Percentiles rank a stretch among this genome's conserved stretches.
phyloP scores from a whole-genome alignment of 768 basidiomycete genomes.

The Russula compacta region DNA sequence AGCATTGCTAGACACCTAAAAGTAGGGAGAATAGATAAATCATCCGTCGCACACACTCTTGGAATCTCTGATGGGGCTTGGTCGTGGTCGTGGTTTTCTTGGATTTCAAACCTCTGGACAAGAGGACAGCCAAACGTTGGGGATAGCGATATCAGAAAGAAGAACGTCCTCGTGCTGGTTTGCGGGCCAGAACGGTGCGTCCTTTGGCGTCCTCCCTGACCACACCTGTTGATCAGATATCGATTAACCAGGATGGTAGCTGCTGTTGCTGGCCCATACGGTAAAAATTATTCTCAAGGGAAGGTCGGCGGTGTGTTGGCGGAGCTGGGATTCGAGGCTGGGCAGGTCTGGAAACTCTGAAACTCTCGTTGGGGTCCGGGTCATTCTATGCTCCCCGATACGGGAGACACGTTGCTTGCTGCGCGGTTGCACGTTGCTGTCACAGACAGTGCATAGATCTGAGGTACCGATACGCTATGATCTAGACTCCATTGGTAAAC shows the following conservation, averaged over 20 bases:
- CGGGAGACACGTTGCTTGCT: not conserved
- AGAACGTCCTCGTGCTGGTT: constrained; percentile 54
- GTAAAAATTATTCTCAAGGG: constrained; percentile 69
- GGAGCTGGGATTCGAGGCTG: constrained; percentile 50
- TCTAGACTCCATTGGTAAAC: too few relatives aligned
- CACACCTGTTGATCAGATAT: not conserved
- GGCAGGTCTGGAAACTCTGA: constrained; percentile 64
- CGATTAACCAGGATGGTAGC: constrained; percentile 52
- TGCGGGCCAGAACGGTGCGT: constrained; percentile 81
- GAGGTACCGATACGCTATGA: too few relatives aligned
- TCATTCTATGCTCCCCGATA: not conserved
- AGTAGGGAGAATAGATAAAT: constrained; percentile 47
- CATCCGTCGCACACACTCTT: constrained; percentile 37
- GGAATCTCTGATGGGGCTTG: constrained; percentile 22
- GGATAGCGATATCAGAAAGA: constrained; percentile 2
- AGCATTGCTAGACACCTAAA: constrained; percentile 26
- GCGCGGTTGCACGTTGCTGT: not conserved
- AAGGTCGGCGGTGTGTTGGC: constrained; percentile 56
- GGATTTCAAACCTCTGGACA: constrained; percentile 2
- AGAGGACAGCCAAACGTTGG: not conserved
- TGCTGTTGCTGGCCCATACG: constrained; percentile 68
- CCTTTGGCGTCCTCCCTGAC: constrained; percentile 2
- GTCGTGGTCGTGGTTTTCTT: constrained; percentile 30
- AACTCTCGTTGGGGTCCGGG: not conserved
- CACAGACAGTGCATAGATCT: not conserved